Evolutionary conservation across 768 basidiomycete genomes (phyloP).

Genomic region (Calocera cornea): DNA sequence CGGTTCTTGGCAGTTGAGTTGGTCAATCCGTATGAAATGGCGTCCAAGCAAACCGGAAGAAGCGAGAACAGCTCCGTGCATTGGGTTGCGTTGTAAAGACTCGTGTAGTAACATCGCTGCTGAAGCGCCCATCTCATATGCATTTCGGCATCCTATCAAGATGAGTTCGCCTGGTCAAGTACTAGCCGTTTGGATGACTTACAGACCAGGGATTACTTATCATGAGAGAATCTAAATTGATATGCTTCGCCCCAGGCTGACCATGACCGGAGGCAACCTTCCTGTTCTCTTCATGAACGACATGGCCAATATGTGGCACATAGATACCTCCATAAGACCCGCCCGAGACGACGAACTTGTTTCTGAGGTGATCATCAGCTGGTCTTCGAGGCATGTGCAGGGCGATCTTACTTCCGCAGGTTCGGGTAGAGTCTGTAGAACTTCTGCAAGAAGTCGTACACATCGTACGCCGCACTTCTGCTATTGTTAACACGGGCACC

Average conservation of each 20-base stretch:
- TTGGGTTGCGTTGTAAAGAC: conserved; percentile 24
- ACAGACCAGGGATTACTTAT: conserved; percentile 22
- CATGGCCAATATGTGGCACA: conserved; percentile 27
- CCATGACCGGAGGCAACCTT: conserved; percentile 16
- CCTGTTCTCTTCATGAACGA: conserved; percentile 25
- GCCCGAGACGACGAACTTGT: conserved; percentile 20
- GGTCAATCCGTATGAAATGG: conserved; percentile 1
- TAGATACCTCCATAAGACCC: conserved; percentile 29
- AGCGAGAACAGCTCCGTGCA: conserved; percentile 18
- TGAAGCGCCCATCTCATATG: conserved; percentile 24
- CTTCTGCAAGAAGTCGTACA: conserved; percentile 28
- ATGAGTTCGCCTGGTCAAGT: not conserved
- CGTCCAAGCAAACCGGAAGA: conserved; percentile 21
- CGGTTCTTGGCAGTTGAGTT: conserved; percentile 7
- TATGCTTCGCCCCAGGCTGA: conserved; percentile 16
- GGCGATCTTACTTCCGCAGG: not conserved
- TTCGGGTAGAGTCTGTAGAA: conserved; percentile 23
- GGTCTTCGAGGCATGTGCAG: not conserved
- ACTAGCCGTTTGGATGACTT: conserved; percentile 1
- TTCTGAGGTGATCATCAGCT: not conserved
- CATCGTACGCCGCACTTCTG: conserved; percentile 23
- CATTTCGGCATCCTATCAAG: conserved; percentile 19
- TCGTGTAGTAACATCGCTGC: conserved; percentile 18
- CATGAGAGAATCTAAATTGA: conserved; percentile 27
- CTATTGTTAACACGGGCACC: conserved; percentile 26